Percentiles rank a stretch among this genome's conserved stretches.
Conservation (phyloP, 2,329 filamentous ascomycete species). For the Pyrenochaeta sp. region DNA sequence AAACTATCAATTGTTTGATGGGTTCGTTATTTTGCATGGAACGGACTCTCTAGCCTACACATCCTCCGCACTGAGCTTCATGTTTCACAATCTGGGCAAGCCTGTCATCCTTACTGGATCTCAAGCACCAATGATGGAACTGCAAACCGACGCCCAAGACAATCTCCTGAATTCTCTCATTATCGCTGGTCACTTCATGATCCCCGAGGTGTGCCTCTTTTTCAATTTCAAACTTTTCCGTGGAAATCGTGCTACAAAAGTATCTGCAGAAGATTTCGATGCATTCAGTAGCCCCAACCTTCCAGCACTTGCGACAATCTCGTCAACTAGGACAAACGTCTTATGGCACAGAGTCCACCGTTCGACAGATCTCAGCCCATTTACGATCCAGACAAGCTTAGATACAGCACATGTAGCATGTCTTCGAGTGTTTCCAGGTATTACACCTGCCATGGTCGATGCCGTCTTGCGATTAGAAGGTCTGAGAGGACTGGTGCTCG, state of each 20-base stretch:
- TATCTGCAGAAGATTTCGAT: conserved; percentile 84
- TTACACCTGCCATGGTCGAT: conserved; percentile 92
- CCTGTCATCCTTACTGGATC: conserved; percentile 82
- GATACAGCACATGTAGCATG: conserved; percentile 91
- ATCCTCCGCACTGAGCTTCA: conserved; percentile 89
- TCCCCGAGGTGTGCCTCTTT: conserved; percentile 92
- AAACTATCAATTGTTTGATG: conserved; percentile 90
- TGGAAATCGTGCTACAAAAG: conserved; percentile 87
- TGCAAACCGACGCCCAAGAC: conserved; percentile 91
- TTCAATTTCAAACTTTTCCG: conserved; percentile 92
- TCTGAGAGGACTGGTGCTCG: conserved; percentile 82
- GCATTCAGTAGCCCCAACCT: conserved; percentile 91
- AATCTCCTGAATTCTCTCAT: conserved; percentile 89
- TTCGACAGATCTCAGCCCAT: conserved; percentile 76
- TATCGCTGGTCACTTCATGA: conserved; percentile 89
- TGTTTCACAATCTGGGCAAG: conserved; percentile 90
- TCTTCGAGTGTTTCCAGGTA: conserved; percentile 88
- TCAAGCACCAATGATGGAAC: conserved; percentile 82
- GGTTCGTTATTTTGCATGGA: conserved; percentile 89
- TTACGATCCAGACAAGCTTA: conserved; percentile 76
- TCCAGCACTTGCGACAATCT: conserved; percentile 81
- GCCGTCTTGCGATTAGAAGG: conserved; percentile 80
- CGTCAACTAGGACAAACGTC: conserved; percentile 80
- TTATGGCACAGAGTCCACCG: conserved; percentile 80
- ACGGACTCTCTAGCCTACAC: conserved; percentile 90